Conservation (phyloP, 2,329 filamentous ascomycete genomes). For the Aspergillus hortae region DNA sequence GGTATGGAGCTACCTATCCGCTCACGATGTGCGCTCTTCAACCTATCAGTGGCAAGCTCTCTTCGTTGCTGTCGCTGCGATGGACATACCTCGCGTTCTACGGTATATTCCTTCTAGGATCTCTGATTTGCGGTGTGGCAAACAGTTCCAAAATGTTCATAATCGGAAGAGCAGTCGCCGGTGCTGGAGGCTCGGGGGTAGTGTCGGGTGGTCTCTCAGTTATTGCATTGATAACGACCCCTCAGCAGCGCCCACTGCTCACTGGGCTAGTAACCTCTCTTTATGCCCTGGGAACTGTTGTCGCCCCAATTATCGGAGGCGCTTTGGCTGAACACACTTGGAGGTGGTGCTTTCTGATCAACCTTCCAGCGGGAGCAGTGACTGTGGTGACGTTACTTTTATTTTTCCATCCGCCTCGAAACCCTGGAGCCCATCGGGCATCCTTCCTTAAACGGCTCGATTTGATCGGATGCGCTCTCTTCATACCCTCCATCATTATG, state of each 20-base stretch:
- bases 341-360: slow-evolving; percentile 10
- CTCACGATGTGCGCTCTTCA: slow-evolving; percentile 6
- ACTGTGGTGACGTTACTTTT: slow-evolving; percentile 8
- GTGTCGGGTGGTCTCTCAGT: slow-evolving; percentile 8
- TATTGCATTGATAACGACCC: slow-evolving; percentile 4
- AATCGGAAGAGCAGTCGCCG: slow-evolving; percentile 7
- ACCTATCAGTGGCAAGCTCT: slow-evolving; percentile 6
- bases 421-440: not conserved
- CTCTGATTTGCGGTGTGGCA: slow-evolving; percentile 6
- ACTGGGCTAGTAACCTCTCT: slow-evolving; percentile 3
- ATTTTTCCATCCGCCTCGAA: slow-evolving; percentile 8
- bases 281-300: slow-evolving; percentile 5
- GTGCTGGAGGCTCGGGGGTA: slow-evolving; percentile 8
- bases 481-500: slow-evolving; percentile 20
- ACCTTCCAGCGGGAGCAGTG: slow-evolving; percentile 12
- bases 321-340: slow-evolving; percentile 5
- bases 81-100: slow-evolving; percentile 5
- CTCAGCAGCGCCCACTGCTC: slow-evolving; percentile 5
- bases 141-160: slow-evolving; percentile 9
- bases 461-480: slow-evolving; percentile 19
- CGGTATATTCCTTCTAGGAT: slow-evolving; percentile 8
- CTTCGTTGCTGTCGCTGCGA: not conserved
- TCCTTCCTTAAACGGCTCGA: slow-evolving; percentile 16
- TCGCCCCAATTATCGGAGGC: slow-evolving; percentile 6
- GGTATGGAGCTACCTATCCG: slow-evolving; percentile 6